Evolutionary conservation across 202 grass and related monocot species (phyloP), one percentile per base, ranked within the genome.

Genomic region (Miscanthus sacchariflorus): DNA sequence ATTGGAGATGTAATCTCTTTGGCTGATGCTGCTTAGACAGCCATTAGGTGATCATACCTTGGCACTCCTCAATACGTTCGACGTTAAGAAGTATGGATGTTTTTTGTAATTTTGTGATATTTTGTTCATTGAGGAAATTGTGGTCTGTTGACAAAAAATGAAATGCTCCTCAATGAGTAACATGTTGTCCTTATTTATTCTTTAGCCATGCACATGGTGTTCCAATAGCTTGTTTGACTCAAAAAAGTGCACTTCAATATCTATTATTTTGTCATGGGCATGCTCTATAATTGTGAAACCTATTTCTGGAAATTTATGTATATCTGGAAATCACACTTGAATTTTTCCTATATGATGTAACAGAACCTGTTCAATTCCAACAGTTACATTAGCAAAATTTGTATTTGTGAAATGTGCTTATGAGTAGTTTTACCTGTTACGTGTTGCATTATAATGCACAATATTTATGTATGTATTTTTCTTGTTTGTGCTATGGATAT

Each of bases 381-480:
- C 17, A 54, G 50, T 54, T 54, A 18, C 17, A 6, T 54, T 19
- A 54, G 15, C 17, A 18, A 54, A 54, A 18, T 64, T 68, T 74
- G 28, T 33, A 6, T 87, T 75, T 40, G 17, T 82, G 40, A 50
- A 80, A 72, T 84, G 19, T 24, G 28, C 67, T 65, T 65, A 67
- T 35, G 36, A 9, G 12, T 8, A 6, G 63, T 72, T 38, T 65
- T 21, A 78, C 23, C 11, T 77, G 46, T 70, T 45, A 61, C 9
- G 10, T 39, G 21, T 33, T 77, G 45, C 30, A 45, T 71, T 65
- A 11, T 24, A 39, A 48, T 80, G 39, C 7, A 35, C 46, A 13
- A 65, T 73, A 72, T n/a, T 7, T 36, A 78, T 54, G 21, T 12
- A 54, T 71, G 66, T 71, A 15, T 25, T 79, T 36, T 72, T 28